A percentile compares a stretch with the other conserved stretches of the same genome.
phyloP scores from a whole-genome alignment of 805 yeast genomes.

The Candida golubevii region DNA sequence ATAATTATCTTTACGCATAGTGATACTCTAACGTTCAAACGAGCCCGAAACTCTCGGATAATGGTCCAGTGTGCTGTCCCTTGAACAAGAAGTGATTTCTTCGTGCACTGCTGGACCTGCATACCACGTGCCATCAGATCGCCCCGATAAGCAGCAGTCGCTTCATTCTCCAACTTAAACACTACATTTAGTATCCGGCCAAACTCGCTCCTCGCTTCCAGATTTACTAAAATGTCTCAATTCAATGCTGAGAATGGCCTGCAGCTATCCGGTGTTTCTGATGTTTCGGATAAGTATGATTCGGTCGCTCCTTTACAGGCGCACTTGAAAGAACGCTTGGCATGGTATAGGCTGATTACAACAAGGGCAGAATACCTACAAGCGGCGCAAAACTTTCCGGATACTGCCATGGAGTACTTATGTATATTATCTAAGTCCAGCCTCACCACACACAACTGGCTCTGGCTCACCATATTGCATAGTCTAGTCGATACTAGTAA shows the following conservation, averaged over 20 bases:
- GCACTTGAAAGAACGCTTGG: constrained; percentile 5
- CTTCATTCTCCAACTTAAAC: too few species aligned
- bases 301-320: background rate
- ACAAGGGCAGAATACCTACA: constrained; percentile 1
- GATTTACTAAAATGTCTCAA: background rate
- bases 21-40: too few species aligned
- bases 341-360: background rate
- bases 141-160: too few species aligned
- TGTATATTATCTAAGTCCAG: constrained; percentile 9
- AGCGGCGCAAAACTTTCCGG: constrained; percentile 10
- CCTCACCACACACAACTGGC: constrained; percentile 6
- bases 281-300: background rate
- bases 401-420: constrained; percentile 9
- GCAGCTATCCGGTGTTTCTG: background rate
- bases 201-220: background rate
- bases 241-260: too few species aligned
- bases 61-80: too few species aligned
- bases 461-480: constrained; percentile 9
- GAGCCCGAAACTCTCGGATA: too few species aligned
- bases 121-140: too few species aligned
- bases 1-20: too few species aligned
- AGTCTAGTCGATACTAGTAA: constrained; percentile 3
- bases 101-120: too few species aligned
- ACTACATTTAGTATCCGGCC: background rate
- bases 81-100: too few species aligned